These are phyloP conservation scores for Guyanaporus albipodus DNA, from an alignment of 768 basidiomycete species.

Conservation along the genomic window DNA sequence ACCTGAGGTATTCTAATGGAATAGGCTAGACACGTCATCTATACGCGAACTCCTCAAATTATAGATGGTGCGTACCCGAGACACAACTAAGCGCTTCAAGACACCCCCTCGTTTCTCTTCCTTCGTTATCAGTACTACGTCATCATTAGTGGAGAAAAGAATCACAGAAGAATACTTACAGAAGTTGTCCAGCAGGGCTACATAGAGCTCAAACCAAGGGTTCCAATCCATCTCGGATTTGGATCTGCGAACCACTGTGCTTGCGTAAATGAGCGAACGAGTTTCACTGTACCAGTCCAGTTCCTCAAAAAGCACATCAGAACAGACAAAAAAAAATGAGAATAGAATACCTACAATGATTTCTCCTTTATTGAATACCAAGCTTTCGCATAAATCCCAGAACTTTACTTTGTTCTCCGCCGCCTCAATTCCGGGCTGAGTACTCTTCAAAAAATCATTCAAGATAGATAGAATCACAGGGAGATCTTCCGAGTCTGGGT, in stretches of 20 bases:
- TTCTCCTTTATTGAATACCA: conserved; percentile 74
- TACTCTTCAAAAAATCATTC: conserved; percentile 72
- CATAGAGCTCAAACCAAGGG: conserved; percentile 67
- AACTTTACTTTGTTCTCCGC: conserved; percentile 89
- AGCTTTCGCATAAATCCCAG: conserved; percentile 72
- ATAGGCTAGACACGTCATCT: conserved; percentile 53
- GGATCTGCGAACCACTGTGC: conserved; percentile 56
- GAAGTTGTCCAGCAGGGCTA: conserved; percentile 73
- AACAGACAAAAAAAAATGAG: not conserved
- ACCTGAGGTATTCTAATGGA: conserved; percentile 71
- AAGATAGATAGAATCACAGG: conserved; percentile 69
- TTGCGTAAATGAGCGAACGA: conserved; percentile 66
- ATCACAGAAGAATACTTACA: conserved; percentile 40
- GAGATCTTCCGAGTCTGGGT: conserved; percentile 74
- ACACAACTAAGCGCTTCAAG: conserved; percentile 52
- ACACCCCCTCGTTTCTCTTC: conserved; percentile 54
- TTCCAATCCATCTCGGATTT: conserved; percentile 64
- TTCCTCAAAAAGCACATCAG: conserved; percentile 47
- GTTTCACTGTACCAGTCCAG: conserved; percentile 77
- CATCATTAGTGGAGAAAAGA: conserved; percentile 1
- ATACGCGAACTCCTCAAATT: conserved; percentile 1
- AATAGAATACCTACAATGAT: conserved; percentile 54
- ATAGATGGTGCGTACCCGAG: conserved; percentile 48
- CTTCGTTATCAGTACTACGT: conserved; percentile 59
- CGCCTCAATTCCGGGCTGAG: conserved; percentile 87